A percentile compares a stretch with the other conserved stretches of the same genome.
Conservation (phyloP, 768 basidiomycete genomes). For the Boletus sp. region DNA sequence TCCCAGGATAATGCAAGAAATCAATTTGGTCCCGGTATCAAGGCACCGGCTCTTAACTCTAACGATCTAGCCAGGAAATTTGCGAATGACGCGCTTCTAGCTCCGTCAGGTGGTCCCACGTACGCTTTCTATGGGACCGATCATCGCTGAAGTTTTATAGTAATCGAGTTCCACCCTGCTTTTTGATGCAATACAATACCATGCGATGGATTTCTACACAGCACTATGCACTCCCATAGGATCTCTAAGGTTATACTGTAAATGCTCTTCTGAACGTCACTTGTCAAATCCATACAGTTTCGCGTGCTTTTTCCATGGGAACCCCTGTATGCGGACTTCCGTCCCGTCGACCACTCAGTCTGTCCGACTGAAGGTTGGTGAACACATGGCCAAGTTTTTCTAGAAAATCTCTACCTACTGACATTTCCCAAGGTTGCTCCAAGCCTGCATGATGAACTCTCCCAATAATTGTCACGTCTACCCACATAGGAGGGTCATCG, state of each 20-base stretch:
- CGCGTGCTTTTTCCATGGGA: constrained; percentile 8
- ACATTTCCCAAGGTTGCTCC: constrained; percentile 10
- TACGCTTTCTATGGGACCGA: constrained; percentile 2
- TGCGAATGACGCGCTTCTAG: constrained; percentile 5
- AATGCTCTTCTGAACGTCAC: neutral
- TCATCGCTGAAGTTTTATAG: constrained; percentile 1
- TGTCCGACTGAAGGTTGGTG: neutral
- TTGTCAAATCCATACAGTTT: neutral
- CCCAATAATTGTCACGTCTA: neutral
- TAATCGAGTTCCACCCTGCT: neutral
- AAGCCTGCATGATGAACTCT: neutral
- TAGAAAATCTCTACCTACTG: neutral
- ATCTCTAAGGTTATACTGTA: constrained; percentile 4
- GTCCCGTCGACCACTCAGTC: neutral
- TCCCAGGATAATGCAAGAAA: constrained; percentile 2
- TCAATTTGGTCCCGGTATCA: constrained; percentile 5
- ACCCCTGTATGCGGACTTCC: constrained; percentile 4
- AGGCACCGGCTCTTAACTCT: constrained; percentile 4
- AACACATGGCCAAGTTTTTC: neutral
- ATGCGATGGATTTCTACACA: neutral
- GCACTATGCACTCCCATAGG: neutral
- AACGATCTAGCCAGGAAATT: constrained; percentile 10
- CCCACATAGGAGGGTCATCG: constrained; percentile 1
- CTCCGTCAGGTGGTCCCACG: neutral
- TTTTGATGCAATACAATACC: neutral